Base-by-base conservation (phyloP, 371 early-diverging fungal species). In the Circinella minor region DNA sequence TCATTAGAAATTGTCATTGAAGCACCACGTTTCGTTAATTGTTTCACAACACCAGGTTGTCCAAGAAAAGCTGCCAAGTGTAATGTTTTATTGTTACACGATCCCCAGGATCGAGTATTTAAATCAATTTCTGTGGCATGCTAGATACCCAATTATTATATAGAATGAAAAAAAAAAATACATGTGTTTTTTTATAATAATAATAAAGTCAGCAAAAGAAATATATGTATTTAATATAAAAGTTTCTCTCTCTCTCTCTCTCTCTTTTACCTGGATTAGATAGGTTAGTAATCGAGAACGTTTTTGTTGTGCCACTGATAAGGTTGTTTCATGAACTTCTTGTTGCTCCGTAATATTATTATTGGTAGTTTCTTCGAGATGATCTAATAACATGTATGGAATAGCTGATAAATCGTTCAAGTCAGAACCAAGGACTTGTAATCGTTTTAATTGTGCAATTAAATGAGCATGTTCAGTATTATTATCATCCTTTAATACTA, bases 211-310 rank as follows among this genome's bases (percentile, higher is more conserved):
- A 47, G 47, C 47, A 47, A 47, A 47, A 11, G 47, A 11, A n/a
- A 27, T 3, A n/a, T 27, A 57, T 57, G 57, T 34, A 57, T 34
- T 11, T 63, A 43, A 51, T 71, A 61, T 70, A 51, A n/a, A n/a
- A n/a, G n/a, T n/a, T n/a, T n/a, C n/a, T n/a, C n/a, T n/a, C n/a
- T n/a, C n/a, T 65, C 43, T n/a, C 1, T 14, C 1, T 5, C 1
- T 14, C 14, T 13, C 1, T 51, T n/a, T 65, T 69, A 77, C 74
- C 70, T 76, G 57, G 38, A 80, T 74, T 38, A 76, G 67, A 74
- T 66, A 77, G 27, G 65, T n/a, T 36, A 75, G 72, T 66, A 81
- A 72, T 18, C 71, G 65, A 13, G 72, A 20, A 14, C 81, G 61
- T 51, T 65, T 61, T 15, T 71, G 61, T 46, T 71, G 71, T 8